Conservation (phyloP, 305 asterid species). For the Solanum hybrid region DNA sequence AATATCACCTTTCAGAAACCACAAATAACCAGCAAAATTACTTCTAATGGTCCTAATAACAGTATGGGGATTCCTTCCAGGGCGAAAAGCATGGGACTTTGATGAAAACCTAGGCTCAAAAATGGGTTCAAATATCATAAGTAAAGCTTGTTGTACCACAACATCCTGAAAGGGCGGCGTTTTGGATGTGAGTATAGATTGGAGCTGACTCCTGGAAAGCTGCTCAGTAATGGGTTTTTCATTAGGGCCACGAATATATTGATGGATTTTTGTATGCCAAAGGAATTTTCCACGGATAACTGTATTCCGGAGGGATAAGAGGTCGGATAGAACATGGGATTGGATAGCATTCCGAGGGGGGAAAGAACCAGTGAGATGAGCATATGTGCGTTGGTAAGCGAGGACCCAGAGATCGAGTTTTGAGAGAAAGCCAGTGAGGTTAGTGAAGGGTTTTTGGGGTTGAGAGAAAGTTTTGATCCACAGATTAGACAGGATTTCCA, state of each 20-base stretch:
- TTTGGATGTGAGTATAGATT: conserved; percentile 37
- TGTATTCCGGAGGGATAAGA: conserved; percentile 54
- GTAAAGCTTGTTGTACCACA: conserved; percentile 71
- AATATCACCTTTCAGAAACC: conserved; percentile 84
- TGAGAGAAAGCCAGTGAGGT: conserved; percentile 79
- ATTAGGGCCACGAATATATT: conserved; percentile 51
- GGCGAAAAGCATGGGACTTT: conserved; percentile 79
- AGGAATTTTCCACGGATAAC: conserved; percentile 47
- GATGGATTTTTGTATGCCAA: conserved; percentile 60
- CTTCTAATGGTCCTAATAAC: conserved; percentile 87
- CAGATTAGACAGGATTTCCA: conserved; percentile 58
- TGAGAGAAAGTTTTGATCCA: conserved; percentile 84
- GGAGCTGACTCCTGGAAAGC: conserved; percentile 52
- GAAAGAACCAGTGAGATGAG: conserved; percentile 74
- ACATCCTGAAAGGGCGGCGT: conserved; percentile 64
- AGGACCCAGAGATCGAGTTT: conserved; percentile 87
- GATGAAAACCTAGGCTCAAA: conserved; percentile 69
- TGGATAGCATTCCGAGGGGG: conserved; percentile 71
- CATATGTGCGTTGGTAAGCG: conserved; percentile 89
- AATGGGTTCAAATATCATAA: conserved; percentile 78
- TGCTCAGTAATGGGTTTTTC: conserved; percentile 34
- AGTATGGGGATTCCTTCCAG: conserved; percentile 85
- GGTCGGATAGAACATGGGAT: conserved; percentile 37
- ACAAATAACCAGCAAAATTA: conserved; percentile 88
- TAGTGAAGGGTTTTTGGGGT: conserved; percentile 50